Percentiles rank a stretch among this genome's conserved stretches.
Conservation (phyloP, 163 green algal genomes). For the Prototheca wickerhamii region DNA sequence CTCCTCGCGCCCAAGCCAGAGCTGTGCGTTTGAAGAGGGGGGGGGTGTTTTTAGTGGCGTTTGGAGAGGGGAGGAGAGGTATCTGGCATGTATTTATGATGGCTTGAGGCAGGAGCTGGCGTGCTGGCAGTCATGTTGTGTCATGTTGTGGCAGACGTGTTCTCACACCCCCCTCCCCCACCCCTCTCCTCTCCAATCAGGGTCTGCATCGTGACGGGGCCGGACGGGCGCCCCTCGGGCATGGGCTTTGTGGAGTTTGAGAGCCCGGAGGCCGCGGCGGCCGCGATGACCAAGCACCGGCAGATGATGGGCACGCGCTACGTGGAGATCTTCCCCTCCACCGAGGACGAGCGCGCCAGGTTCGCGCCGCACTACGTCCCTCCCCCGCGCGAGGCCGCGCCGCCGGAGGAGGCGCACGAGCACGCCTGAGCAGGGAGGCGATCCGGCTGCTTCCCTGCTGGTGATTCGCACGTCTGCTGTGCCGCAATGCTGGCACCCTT, state of each 20-base stretch:
- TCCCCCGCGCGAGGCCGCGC: too few species aligned
- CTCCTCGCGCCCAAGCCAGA: conserved; percentile 37
- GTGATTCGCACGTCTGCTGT: too few species aligned
- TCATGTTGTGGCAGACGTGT: too few species aligned
- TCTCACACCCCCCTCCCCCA: not conserved
- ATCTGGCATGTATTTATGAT: not conserved
- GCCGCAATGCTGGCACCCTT: too few species aligned
- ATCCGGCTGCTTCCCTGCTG: too few species aligned
- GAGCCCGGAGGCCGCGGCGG: conserved; percentile 45
- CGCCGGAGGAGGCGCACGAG: too few species aligned
- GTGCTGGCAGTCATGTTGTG: too few species aligned
- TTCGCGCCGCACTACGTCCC: too few species aligned
- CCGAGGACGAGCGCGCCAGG: conserved; percentile 1
- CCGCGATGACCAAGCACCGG: conserved; percentile 71
- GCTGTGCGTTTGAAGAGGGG: conserved; percentile 29
- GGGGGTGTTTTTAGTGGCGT: not conserved
- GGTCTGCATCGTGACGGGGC: conserved; percentile 41
- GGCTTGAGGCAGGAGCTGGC: too few species aligned
- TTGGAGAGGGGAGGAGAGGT: not conserved
- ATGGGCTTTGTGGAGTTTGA: conserved; percentile 81
- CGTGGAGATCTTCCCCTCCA: conserved; percentile 76
- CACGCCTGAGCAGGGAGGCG: too few species aligned
- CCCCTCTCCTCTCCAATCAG: conserved; percentile 20
- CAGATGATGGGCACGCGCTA: conserved; percentile 75
- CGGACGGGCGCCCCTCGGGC: conserved; percentile 56